phyloP scores from a whole-genome alignment of 2,329 filamentous ascomycete species.

The Colletotrichum lentis region DNA sequence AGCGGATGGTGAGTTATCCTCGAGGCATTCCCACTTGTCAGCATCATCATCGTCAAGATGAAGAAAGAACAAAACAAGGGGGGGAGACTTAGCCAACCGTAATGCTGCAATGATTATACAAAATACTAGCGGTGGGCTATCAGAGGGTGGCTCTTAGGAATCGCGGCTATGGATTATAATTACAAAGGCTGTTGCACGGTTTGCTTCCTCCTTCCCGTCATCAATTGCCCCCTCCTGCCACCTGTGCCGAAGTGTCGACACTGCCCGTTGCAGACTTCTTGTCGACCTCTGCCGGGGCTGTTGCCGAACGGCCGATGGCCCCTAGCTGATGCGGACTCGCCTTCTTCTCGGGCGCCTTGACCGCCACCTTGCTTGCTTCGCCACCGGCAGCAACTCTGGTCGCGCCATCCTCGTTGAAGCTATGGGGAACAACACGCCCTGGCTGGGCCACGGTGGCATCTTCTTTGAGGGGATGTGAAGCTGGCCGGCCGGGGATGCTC shows the following conservation, averaged over 20 bases:
- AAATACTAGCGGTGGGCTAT: conserved; percentile 5
- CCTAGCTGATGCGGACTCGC: neutral
- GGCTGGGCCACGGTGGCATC: neutral
- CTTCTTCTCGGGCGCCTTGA: neutral
- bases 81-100: too few species aligned
- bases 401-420: conserved; percentile 14
- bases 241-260: neutral
- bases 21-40: neutral
- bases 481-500: neutral
- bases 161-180: conserved; percentile 6
- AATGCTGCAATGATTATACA: neutral
- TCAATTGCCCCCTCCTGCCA: neutral
- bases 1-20: conserved; percentile 38
- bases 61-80: too few species aligned
- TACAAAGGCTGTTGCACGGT: conserved; percentile 12
- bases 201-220: neutral
- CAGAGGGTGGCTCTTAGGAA: conserved; percentile 8
- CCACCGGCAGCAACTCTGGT: conserved; percentile 9
- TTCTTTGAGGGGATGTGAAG: conserved; percentile 1
- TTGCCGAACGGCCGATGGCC: conserved; percentile 8
- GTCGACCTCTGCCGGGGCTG: neutral
- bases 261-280: neutral
- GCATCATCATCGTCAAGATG: neutral
- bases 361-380: neutral
- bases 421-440: neutral